phyloP scores from a whole-genome alignment of 2,329 filamentous ascomycete species.

The Aspergillus brasiliensis region DNA sequence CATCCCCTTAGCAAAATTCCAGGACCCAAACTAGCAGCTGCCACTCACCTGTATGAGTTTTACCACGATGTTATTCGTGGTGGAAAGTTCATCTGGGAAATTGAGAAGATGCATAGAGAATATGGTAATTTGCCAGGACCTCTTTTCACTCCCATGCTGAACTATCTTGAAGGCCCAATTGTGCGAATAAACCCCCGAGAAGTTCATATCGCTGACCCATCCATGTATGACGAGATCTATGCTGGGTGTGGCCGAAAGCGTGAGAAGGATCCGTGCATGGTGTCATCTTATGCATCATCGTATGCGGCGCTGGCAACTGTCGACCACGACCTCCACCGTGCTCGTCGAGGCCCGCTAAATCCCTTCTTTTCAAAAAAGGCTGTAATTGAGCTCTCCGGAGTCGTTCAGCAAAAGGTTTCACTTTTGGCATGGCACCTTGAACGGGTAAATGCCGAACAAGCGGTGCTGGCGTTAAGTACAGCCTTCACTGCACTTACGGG shows the following conservation, averaged over 20 bases:
- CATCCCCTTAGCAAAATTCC: constrained; percentile 36
- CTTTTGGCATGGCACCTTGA: background rate
- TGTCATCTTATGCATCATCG: constrained; percentile 17
- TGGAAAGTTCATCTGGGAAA: constrained; percentile 33
- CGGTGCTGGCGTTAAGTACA: background rate
- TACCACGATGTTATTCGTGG: constrained; percentile 35
- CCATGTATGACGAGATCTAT: constrained; percentile 37
- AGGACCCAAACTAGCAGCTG: constrained; percentile 36
- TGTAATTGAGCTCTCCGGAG: background rate
- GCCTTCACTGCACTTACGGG: constrained; percentile 5
- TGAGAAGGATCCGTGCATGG: constrained; percentile 24
- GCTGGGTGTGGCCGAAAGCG: constrained; percentile 15
- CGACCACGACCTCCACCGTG: constrained; percentile 40
- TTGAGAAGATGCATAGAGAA: constrained; percentile 35
- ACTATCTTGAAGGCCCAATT: background rate
- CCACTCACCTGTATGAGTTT: constrained; percentile 35
- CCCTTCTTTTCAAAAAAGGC: constrained; percentile 44
- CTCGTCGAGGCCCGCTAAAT: constrained; percentile 42
- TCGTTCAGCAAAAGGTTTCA: background rate
- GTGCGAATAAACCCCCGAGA: constrained; percentile 40
- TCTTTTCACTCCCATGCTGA: background rate
- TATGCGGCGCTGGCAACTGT: constrained; percentile 35
- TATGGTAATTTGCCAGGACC: constrained; percentile 28
- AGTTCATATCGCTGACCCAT: constrained; percentile 37
- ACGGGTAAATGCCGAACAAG: background rate